These are phyloP conservation scores for Poa pratensis DNA, from an alignment of 176 grass and related monocot species.

Conservation along the genomic window DNA sequence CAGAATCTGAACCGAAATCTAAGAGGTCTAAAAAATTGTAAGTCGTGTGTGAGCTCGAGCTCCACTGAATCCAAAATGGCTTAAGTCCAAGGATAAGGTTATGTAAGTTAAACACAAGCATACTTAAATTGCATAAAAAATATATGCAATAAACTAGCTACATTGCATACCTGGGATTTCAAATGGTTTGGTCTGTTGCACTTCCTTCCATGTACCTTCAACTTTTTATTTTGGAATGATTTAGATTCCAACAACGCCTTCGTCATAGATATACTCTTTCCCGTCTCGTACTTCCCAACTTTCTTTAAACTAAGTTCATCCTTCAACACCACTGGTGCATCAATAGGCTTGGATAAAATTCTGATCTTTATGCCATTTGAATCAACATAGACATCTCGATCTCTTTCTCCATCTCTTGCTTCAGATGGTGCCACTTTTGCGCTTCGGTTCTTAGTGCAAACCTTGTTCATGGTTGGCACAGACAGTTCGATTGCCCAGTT, in stretches of 20 bases:
- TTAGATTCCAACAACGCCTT: conserved; percentile 48
- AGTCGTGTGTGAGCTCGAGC: conserved; percentile 15
- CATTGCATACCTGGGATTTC: conserved; percentile 64
- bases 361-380: conserved; percentile 91
- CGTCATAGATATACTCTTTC: conserved; percentile 51
- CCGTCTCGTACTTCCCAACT: conserved; percentile 48
- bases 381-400: conserved; percentile 88
- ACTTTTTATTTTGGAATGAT: conserved; percentile 60
- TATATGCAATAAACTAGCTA: conserved; percentile 23
- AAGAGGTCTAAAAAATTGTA: not conserved
- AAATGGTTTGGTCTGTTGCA: conserved; percentile 50
- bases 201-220: conserved; percentile 70
- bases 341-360: conserved; percentile 70
- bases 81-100: conserved; percentile 1
- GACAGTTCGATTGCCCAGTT: conserved; percentile 70
- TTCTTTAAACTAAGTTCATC: conserved; percentile 51
- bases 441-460: conserved; percentile 47
- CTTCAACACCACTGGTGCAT: conserved; percentile 40
- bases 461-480: conserved; percentile 35
- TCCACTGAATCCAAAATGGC: conserved; percentile 45
- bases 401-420: conserved; percentile 52
- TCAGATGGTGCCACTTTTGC: conserved; percentile 42
- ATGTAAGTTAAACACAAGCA: conserved; percentile 22
- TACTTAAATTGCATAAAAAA: conserved; percentile 31
- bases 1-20: conserved; percentile 11